These are phyloP conservation scores for Alnus rubra DNA, from an alignment of 306 rosid species.

Conservation along the genomic window DNA sequence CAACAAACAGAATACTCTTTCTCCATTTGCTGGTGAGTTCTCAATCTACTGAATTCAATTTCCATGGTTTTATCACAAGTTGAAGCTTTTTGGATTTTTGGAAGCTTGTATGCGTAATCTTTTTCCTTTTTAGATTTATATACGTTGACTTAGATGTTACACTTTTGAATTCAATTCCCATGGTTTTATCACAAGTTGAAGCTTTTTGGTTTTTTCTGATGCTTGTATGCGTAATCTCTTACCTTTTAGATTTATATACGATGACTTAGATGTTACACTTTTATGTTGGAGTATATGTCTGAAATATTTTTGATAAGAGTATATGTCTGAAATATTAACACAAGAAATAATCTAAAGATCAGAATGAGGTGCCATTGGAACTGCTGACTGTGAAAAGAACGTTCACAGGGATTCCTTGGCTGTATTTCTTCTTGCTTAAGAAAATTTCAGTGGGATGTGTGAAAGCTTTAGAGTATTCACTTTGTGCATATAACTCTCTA, in stretches of 20 bases:
- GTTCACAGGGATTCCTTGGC: background rate
- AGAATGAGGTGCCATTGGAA: background rate
- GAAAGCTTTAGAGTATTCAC: background rate
- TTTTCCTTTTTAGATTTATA: background rate
- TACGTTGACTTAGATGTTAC: background rate
- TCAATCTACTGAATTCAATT: constrained; percentile 14
- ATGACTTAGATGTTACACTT: no score
- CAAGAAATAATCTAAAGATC: background rate
- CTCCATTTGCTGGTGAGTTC: constrained; percentile 92
- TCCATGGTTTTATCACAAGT: constrained; percentile 16
- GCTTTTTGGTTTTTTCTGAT: no score
- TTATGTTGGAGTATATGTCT: background rate
- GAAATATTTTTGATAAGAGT: background rate
- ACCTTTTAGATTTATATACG: no score
- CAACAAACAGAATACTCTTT: constrained; percentile 93
- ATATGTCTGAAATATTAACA: background rate
- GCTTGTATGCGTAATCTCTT: no score
- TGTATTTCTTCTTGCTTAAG: background rate
- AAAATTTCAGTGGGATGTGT: background rate
- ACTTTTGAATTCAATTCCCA: no score
- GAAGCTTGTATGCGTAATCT: background rate
- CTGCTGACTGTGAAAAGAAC: background rate
- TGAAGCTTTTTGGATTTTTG: background rate
- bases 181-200: no score
- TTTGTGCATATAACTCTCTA: background rate